Base-by-base conservation (phyloP, 768 basidiomycete species). In the Boletus subcaerulescens region DNA sequence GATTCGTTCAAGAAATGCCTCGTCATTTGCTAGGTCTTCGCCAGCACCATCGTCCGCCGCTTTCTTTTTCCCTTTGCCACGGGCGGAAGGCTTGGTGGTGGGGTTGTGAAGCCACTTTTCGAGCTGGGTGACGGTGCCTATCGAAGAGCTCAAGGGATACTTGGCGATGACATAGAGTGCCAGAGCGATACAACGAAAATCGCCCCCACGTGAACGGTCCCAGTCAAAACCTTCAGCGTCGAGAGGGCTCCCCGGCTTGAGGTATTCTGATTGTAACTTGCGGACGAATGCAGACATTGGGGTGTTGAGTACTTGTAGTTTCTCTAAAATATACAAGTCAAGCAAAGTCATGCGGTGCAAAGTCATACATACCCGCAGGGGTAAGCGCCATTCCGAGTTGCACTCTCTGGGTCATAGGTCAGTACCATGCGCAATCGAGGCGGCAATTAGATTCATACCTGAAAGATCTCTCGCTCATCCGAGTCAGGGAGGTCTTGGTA, bases 301-400 rank as follows among this genome's bases (percentile, higher is more conserved):
- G 0, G 82, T 80, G 50, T 74, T 80, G 54, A 83, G 73, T 0
- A 87, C 88, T 63, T 87, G 84, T 12, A 91, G 72, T 65, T 85
- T 86, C 64, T 91, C 89, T 79, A 67, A 22, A 45, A 20, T 11
- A 35, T 6, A 48, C 12, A 4, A 15, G 47, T 39, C 33, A 49
- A 42, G 42, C n/a, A 38, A 43, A 17, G 32, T 3, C 1, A 17
- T 51, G 15, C 5, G 6, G 17, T 10, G 15, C 8, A 10, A 18
- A 12, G 38, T 13, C 3, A 3, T 0, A 64, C 74, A 33, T 53
- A 80, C 83, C 85, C 58, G 86, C 83, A 5, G 85, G 84, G 0
- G 87, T 89, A 31, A 89, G 73, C 0, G 89, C 87, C 77, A 91
- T 85, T 8, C 89, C 89, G 4, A 88, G 75, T 69, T 90, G 89